Percentiles rank a stretch among this genome's conserved stretches.
phyloP scores from a whole-genome alignment of 2,329 filamentous ascomycete species.

The Shiraia sp. region DNA sequence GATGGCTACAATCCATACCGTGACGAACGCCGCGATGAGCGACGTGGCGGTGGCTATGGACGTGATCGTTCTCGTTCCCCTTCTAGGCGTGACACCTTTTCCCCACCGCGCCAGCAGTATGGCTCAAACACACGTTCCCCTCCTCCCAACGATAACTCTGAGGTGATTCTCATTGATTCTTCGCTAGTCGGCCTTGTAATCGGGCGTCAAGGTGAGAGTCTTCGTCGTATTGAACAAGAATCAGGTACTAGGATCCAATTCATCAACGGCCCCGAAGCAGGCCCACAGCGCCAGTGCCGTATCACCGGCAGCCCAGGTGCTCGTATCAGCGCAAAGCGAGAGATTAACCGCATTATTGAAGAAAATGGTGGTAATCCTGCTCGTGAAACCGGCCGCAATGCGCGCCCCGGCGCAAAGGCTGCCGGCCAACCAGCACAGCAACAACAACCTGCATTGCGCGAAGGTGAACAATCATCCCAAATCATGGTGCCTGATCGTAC shows the following conservation, averaged over 20 bases:
- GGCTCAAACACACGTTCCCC: slow-evolving; percentile 61
- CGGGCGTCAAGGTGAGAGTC: slow-evolving; percentile 85
- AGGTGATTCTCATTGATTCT: slow-evolving; percentile 85
- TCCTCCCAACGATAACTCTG: slow-evolving; percentile 69
- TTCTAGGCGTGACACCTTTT: slow-evolving; percentile 63
- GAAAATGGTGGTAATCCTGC: slow-evolving; percentile 69
- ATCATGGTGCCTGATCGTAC: slow-evolving; percentile 96
- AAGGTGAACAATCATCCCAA: slow-evolving; percentile 83
- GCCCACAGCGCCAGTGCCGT: slow-evolving; percentile 79
- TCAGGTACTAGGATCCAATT: slow-evolving; percentile 87
- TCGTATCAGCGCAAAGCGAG: slow-evolving; percentile 76
- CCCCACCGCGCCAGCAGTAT: slow-evolving; percentile 57
- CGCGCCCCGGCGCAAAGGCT: slow-evolving; percentile 48
- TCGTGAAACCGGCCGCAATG: slow-evolving; percentile 44
- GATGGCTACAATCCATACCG: slow-evolving; percentile 82
- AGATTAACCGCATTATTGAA: slow-evolving; percentile 86
- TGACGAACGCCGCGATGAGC: slow-evolving; percentile 78
- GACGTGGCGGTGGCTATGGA: slow-evolving; percentile 60
- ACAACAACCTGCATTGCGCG: slow-evolving; percentile 60
- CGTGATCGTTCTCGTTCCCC: slow-evolving; percentile 76
- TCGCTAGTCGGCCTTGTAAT: slow-evolving; percentile 89
- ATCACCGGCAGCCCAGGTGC: slow-evolving; percentile 75
- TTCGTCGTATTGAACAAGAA: slow-evolving; percentile 81
- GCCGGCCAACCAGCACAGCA: slow-evolving; percentile 29
- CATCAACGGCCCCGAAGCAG: slow-evolving; percentile 74